Base-by-base conservation (phyloP, 2,329 filamentous ascomycete species). In the Ploettnerulaceae sp. region DNA sequence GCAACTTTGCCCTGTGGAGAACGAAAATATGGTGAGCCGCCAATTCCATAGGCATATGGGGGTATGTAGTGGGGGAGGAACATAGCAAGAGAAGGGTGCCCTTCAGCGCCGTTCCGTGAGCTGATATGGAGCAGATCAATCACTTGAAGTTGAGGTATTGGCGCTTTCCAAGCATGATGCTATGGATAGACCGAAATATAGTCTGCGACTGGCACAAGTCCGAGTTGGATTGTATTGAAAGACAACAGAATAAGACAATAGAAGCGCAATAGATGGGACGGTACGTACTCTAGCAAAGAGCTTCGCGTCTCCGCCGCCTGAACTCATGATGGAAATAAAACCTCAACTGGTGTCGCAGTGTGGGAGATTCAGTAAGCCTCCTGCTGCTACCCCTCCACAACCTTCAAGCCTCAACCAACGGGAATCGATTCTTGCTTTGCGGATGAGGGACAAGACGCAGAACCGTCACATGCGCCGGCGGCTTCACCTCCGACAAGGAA, bases 1-100 rank as follows among this genome's bases (percentile, higher is more conserved):
- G 91, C 90, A 57, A 97, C 93, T 78, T 98, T 98, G 76, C 93
- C 93, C 93, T 98, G 86, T 73, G 70, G 65, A 71, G 66, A 55
- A 55, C 51, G 58, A 49, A 57, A 53, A 51, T 59, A 60, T 54
- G 56, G 59, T 63, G 55, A 63, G 59, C 51, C 51, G 42, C 49
- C 51, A 32, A 37, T 37, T 43, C 53, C 54, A 57, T 51, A 53
- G 39, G 49, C 56, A 9, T 42, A 26, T 32, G 59, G 56, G 26
- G 61, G 57, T 15, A 60, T 47, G 45, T 59, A 61, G 47, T 58
- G 57, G 43, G 63, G 55, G 20, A 63, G 52, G 57, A 62, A 64
- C 61, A 65, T 61, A 24, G 37, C 38, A 52, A 47, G n/a, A 22
- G 18, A 26, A 21, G 20, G 28, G 18, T 24, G 29, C 7, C n/a